These are phyloP conservation scores for Sarocladiaceae sp. DNA, from an alignment of 2,329 filamentous ascomycete species.

Conservation along the genomic window DNA sequence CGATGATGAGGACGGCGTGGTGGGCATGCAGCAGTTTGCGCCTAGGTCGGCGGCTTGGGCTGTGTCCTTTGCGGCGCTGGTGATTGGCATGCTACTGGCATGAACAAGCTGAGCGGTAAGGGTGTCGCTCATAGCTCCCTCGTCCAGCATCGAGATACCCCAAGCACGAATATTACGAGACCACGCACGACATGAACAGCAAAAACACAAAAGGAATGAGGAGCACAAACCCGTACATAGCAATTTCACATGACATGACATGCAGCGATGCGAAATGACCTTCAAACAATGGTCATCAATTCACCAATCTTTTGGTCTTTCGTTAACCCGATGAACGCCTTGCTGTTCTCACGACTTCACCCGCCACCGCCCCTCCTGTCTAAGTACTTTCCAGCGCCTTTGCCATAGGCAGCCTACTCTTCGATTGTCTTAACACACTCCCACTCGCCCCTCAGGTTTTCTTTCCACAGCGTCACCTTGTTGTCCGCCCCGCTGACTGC, in stretches of 20 bases:
- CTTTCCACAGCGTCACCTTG: conserved; percentile 97
- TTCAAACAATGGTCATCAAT: conserved; percentile 10
- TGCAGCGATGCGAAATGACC: neutral
- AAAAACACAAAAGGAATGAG: no score
- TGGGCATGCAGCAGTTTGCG: conserved; percentile 16
- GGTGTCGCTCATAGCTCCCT: no score
- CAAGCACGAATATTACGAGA: conserved; percentile 5
- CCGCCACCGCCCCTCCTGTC: neutral
- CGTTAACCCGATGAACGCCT: conserved; percentile 30
- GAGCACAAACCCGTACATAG: neutral
- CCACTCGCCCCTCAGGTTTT: conserved; percentile 94
- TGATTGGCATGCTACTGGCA: conserved; percentile 22
- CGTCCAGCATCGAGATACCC: no score
- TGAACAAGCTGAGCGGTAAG: conserved; percentile 14
- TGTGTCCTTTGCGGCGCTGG: conserved; percentile 21
- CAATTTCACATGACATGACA: neutral
- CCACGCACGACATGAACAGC: neutral
- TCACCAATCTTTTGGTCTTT: conserved; percentile 9
- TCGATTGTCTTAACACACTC: conserved; percentile 96
- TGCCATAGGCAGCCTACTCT: conserved; percentile 49
- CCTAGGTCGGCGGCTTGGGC: conserved; percentile 16
- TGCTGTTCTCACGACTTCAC: conserved; percentile 16
- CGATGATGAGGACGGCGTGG: conserved; percentile 14
- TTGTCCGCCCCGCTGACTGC: conserved; percentile 93
- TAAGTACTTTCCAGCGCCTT: conserved; percentile 7